phyloP scores from a whole-genome alignment of 129 eudicot species.

The Logfia minima region DNA sequence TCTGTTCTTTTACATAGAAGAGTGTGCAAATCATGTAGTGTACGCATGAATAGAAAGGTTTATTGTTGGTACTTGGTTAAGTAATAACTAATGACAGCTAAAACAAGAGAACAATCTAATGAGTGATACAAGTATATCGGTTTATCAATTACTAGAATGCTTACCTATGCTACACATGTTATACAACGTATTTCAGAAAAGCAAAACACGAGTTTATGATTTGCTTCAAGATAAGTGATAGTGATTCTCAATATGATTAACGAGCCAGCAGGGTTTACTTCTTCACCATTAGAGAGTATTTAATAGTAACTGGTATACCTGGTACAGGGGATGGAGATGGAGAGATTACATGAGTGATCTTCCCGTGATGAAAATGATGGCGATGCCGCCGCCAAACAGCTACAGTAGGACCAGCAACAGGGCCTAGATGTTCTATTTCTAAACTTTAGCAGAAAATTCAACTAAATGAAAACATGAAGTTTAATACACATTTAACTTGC shows the following conservation, averaged over 20 bases:
- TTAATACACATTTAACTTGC: constrained; percentile 18
- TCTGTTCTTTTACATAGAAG: background rate
- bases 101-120: background rate
- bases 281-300: background rate
- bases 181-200: background rate
- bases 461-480: background rate
- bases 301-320: constrained; percentile 38
- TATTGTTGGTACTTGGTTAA: constrained; percentile 13
- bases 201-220: background rate
- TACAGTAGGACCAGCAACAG: constrained; percentile 48
- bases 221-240: constrained; percentile 1
- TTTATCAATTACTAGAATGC: background rate
- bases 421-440: constrained; percentile 46
- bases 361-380: constrained; percentile 47
- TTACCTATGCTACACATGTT: background rate
- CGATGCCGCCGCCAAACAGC: constrained; percentile 46
- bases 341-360: constrained; percentile 52
- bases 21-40: background rate
- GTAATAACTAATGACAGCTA: background rate
- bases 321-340: constrained; percentile 72
- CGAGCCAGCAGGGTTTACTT: constrained; percentile 4
- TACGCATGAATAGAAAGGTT: background rate
- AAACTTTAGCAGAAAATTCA: constrained; percentile 14
- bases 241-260: background rate
- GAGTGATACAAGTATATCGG: constrained; percentile 7